Conservation (phyloP, 306 rosid genomes). For the Citrullus colocynthis region DNA sequence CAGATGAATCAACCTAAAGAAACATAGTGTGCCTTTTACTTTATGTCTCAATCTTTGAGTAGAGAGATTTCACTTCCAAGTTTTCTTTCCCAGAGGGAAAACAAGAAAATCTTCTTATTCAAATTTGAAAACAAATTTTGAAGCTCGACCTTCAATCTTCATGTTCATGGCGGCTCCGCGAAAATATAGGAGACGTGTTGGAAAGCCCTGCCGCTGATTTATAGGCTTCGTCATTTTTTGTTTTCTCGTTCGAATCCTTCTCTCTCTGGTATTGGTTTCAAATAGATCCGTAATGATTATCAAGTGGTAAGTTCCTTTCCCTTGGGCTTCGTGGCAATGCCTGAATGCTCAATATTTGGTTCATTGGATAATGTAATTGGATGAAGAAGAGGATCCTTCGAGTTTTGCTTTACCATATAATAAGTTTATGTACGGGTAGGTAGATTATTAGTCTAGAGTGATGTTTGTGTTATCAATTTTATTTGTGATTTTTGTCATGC, state of each 20-base stretch:
- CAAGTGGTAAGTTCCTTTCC: constrained; percentile 21
- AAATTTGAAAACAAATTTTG: background rate
- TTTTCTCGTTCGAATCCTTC: background rate
- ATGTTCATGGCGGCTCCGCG: constrained; percentile 5
- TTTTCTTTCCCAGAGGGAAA: constrained; percentile 10
- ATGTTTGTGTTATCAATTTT: constrained; percentile 5
- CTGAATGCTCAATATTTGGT: constrained; percentile 14
- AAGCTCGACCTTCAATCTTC: constrained; percentile 15
- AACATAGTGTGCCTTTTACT: too few species aligned
- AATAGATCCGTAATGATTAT: constrained; percentile 13
- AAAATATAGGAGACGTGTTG: background rate
- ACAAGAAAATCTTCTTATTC: background rate
- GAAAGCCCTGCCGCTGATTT: constrained; percentile 13
- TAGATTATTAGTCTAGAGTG: background rate
- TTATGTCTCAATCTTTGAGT: too few species aligned
- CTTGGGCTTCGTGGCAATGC: background rate
- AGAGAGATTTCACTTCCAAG: constrained; percentile 2
- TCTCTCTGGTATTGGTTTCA: background rate
- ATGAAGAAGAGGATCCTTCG: constrained; percentile 14
- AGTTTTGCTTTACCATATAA: constrained; percentile 19
- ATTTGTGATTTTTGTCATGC: constrained; percentile 44
- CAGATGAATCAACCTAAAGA: too few species aligned
- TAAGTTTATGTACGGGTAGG: background rate
- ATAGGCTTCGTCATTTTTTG: constrained; percentile 47
- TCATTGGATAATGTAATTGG: constrained; percentile 20